Conservation (phyloP, 371 early-diverging fungal species). For the Rhizopus sp. region DNA sequence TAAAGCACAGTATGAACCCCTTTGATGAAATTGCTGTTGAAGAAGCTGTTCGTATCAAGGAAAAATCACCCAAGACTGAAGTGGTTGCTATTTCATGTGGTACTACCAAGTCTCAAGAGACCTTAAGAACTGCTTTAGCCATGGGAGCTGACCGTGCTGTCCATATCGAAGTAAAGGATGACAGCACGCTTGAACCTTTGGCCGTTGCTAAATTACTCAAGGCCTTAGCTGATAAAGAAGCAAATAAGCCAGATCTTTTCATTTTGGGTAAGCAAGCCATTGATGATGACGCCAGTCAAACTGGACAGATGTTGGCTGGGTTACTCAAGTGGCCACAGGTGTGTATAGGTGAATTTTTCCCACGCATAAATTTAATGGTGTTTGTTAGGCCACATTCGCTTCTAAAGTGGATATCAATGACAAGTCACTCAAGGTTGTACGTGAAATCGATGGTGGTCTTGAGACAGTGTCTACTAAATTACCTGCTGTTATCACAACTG, state of each 20-base stretch:
- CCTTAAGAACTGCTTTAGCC: conserved; percentile 94
- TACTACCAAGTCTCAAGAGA: conserved; percentile 88
- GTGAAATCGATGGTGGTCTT: conserved; percentile 98
- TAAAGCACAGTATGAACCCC: conserved; percentile 99
- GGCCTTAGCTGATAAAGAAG: conserved; percentile 85
- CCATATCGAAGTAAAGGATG: conserved; percentile 88
- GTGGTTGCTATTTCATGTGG: conserved; percentile 94
- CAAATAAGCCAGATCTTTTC: conserved; percentile 85
- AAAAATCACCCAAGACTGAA: conserved; percentile 72
- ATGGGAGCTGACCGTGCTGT: conserved; percentile 98
- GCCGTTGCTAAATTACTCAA: conserved; percentile 93
- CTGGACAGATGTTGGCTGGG: conserved; percentile 98
- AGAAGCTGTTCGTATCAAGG: conserved; percentile 93
- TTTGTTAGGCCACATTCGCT: conserved; percentile 88
- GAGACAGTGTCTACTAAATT: conserved; percentile 86
- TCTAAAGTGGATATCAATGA: conserved; percentile 87
- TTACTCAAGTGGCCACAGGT: conserved; percentile 94
- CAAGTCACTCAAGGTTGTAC: conserved; percentile 77
- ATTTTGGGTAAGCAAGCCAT: conserved; percentile 99
- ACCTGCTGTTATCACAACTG: conserved; percentile 96
- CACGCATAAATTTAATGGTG: conserved; percentile 19
- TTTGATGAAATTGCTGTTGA: conserved; percentile 99
- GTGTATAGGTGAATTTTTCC: conserved; percentile 23
- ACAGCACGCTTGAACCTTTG: conserved; percentile 73
- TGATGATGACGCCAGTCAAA: conserved; percentile 97